Base-by-base conservation (phyloP, 2,329 filamentous ascomycete species). In the Calonectria ilicicola region DNA sequence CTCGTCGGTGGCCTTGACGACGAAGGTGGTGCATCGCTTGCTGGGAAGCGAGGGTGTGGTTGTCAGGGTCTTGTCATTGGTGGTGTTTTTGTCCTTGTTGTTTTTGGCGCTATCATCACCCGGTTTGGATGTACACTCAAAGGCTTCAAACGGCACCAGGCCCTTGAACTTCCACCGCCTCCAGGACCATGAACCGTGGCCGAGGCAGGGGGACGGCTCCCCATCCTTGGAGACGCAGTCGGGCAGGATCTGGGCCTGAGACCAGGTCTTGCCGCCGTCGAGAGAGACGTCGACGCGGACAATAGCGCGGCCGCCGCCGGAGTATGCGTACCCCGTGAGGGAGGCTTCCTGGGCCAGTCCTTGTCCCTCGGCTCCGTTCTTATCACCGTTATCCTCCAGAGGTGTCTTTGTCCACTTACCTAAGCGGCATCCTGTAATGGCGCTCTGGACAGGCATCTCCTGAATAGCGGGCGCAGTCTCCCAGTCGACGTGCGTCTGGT, bases 1-100 rank as follows among this genome's bases (percentile, higher is more conserved):
- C 75, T 92, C 90, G 78, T 93, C 92, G 2, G 89, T 91, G 8
- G 92, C 92, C 82, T 93, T 93, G 77, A 93, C 91, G 5, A 93
- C 84, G 62, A 93, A 76, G 0, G 87, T 88, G 1, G 87, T 86
- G 77, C 88, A 90, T 49, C 77, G 76, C 23, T 74, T 78, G 27
- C 73, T 72, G 3, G 53, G 14, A 4, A 29, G 21, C 21, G 14
- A 10, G 21, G 35, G 21, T 8, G 53, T 17, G 53, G 40, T 60
- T 15, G 32, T 26, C 53, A 60, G 53, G n/a, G 53, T 17, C 35
- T 27, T 58, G 32, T 58, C 53, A 23, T 67, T 21, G 23, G 51
- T 74, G 35, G 69, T 72, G n/a, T n/a, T n/a, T n/a, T n/a, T n/a
- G n/a, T n/a, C n/a, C n/a, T n/a, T n/a, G n/a, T n/a, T n/a, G n/a